These are phyloP conservation scores for Cicer judaicum DNA, from an alignment of 306 rosid species.

Conservation along the genomic window DNA sequence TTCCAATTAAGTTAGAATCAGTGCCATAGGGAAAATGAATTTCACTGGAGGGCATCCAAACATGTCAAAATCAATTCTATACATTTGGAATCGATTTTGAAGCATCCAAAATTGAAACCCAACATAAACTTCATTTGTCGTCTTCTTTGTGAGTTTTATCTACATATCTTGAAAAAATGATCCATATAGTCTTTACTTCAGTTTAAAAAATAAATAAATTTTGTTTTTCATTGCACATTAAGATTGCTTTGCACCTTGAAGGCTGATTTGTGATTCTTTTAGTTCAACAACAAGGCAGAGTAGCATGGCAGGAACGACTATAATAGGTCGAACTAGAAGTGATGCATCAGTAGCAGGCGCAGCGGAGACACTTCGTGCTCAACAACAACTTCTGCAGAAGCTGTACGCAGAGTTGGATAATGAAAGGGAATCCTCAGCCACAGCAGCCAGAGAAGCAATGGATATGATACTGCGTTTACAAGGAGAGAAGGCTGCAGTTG, in stretches of 20 bases:
- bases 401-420: constrained; percentile 78
- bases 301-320: constrained; percentile 63
- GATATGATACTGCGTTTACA: constrained; percentile 93
- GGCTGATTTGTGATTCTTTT: constrained; percentile 39
- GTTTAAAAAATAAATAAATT: not conserved
- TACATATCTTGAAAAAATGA: not conserved
- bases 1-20: no score
- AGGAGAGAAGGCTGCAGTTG: constrained; percentile 82
- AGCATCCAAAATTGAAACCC: no score
- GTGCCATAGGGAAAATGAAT: no score
- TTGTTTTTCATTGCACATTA: not conserved
- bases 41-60: no score
- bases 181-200: not conserved
- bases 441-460: constrained; percentile 81
- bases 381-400: constrained; percentile 75
- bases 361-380: constrained; percentile 67
- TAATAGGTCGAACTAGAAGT: constrained; percentile 59
- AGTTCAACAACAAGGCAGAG: constrained; percentile 17
- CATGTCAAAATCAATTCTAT: no score
- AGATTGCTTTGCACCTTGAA: constrained; percentile 4
- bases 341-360: constrained; percentile 46
- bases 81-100: no score
- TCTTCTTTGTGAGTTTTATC: constrained; percentile 16
- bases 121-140: not conserved
- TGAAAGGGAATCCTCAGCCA: constrained; percentile 89